Evolutionary conservation across 2,329 filamentous ascomycete species (phyloP).

Genomic region (Trichoderma sp.): DNA sequence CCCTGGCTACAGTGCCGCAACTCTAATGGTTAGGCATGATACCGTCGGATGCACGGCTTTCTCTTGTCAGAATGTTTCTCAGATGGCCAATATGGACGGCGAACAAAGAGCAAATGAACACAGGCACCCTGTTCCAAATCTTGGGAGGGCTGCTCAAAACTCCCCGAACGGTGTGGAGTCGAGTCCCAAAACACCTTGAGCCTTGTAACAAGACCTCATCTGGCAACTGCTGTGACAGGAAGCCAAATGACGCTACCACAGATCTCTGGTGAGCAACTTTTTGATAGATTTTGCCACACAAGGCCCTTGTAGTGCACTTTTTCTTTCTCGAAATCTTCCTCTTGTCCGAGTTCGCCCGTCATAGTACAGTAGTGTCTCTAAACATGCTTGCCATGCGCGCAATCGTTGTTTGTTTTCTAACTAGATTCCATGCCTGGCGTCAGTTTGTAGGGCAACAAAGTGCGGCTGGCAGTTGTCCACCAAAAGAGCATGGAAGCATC

Average conservation of each 20-base stretch:
- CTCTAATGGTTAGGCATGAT: neutral
- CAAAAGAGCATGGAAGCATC: neutral
- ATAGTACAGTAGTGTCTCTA: neutral
- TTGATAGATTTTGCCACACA: neutral
- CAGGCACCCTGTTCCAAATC: neutral
- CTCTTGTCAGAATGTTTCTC: neutral
- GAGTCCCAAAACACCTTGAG: neutral
- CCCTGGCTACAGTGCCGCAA: neutral
- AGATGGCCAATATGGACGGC: neutral
- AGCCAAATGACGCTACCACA: neutral
- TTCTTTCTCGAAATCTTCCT: neutral
- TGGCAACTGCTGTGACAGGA: neutral
- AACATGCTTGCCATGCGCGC: neutral
- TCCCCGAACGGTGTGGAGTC: neutral
- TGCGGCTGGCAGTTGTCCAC: neutral
- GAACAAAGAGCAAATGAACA: neutral
- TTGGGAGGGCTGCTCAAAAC: neutral
- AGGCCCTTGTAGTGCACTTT: neutral
- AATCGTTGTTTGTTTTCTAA: neutral
- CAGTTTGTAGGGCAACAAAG: neutral
- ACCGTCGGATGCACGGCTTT: neutral
- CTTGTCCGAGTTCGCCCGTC: neutral
- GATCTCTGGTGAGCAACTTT: neutral
- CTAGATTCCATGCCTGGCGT: neutral
- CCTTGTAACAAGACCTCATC: neutral